Percentiles rank a stretch among this genome's conserved stretches.
Conservation (phyloP, 306 rosid genomes). For the Acacia melanoxylon region DNA sequence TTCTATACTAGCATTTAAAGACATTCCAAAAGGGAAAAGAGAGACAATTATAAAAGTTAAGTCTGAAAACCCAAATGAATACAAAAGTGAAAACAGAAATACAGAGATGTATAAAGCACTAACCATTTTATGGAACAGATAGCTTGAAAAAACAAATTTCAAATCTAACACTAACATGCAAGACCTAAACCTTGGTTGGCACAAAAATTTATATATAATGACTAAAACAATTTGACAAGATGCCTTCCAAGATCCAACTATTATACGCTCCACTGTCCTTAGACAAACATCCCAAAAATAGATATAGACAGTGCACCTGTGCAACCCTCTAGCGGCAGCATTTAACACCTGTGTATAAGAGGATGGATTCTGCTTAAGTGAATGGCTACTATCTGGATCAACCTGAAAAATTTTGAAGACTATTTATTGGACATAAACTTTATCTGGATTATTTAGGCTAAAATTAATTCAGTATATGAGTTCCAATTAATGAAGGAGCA, state of each 20-base stretch:
- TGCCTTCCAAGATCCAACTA: conserved; percentile 5
- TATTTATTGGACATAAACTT: neutral
- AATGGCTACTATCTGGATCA: conserved; percentile 62
- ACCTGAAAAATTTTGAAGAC: conserved; percentile 55
- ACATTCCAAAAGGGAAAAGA: neutral
- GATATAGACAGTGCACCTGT: conserved; percentile 57
- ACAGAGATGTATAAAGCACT: conserved; percentile 9
- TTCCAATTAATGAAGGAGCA: conserved; percentile 28
- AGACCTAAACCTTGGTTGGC: neutral
- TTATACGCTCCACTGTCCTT: conserved; percentile 12
- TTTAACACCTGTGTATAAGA: conserved; percentile 62
- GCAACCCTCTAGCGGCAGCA: conserved; percentile 82
- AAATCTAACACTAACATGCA: neutral
- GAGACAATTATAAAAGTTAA: neutral
- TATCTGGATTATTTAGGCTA: neutral
- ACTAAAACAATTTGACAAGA: conserved; percentile 7
- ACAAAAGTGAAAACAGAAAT: conserved; percentile 9
- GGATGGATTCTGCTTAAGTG: conserved; percentile 77
- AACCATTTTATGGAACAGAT: conserved; percentile 2
- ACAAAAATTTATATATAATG: neutral
- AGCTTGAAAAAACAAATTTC: conserved; percentile 13
- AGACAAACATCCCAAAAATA: conserved; percentile 22
- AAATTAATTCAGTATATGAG: neutral
- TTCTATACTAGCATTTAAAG: neutral
- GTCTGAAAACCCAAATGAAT: conserved; percentile 12